Conservation (phyloP, 1,284 basidiomycete genomes). For the Jaminaea rosea region DNA sequence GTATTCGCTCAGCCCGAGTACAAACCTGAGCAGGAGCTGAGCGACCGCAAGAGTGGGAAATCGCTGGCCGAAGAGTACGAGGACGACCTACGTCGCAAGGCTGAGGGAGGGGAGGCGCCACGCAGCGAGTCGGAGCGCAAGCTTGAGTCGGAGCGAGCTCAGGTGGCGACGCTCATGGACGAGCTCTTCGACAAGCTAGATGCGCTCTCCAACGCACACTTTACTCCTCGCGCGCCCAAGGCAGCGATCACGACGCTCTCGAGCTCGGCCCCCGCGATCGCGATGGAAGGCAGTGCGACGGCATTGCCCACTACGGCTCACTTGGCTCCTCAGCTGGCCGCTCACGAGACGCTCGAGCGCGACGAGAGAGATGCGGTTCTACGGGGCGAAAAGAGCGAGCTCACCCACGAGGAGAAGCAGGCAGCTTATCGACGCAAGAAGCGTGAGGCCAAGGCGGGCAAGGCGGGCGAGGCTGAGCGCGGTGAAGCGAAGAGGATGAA, state of each 20-base stretch:
- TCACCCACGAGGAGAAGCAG: slow-evolving; percentile 77
- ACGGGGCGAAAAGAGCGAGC: slow-evolving; percentile 57
- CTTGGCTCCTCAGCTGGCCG: slow-evolving; percentile 89
- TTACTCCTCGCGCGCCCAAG: slow-evolving; percentile 89
- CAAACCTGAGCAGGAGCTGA: slow-evolving; percentile 82
- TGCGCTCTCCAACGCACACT: slow-evolving; percentile 87
- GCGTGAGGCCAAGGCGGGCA: slow-evolving; percentile 59
- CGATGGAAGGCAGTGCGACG: slow-evolving; percentile 80
- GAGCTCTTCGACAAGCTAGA: slow-evolving; percentile 81
- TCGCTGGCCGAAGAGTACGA: slow-evolving; percentile 95
- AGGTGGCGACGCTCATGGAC: slow-evolving; percentile 74
- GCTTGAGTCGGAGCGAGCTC: slow-evolving; percentile 76
- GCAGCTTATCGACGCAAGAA: slow-evolving; percentile 48
- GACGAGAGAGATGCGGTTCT: slow-evolving; percentile 22
- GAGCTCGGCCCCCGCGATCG: slow-evolving; percentile 74
- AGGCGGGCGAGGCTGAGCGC: slow-evolving; percentile 59
- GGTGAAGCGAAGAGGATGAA: slow-evolving; percentile 64
- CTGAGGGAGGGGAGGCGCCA: slow-evolving; percentile 19
- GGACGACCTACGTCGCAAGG: slow-evolving; percentile 64
- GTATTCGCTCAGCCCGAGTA: slow-evolving; percentile 64
- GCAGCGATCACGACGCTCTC: slow-evolving; percentile 75
- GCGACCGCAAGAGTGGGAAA: slow-evolving; percentile 61
- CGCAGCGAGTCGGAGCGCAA: slow-evolving; percentile 78
- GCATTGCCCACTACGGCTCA: slow-evolving; percentile 77
- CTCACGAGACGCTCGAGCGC: slow-evolving; percentile 71